A percentile compares a stretch with the other conserved stretches of the same genome.
Evolutionary conservation across 2,329 filamentous ascomycete genomes (phyloP).

Genomic region (Fusarium hostae): DNA sequence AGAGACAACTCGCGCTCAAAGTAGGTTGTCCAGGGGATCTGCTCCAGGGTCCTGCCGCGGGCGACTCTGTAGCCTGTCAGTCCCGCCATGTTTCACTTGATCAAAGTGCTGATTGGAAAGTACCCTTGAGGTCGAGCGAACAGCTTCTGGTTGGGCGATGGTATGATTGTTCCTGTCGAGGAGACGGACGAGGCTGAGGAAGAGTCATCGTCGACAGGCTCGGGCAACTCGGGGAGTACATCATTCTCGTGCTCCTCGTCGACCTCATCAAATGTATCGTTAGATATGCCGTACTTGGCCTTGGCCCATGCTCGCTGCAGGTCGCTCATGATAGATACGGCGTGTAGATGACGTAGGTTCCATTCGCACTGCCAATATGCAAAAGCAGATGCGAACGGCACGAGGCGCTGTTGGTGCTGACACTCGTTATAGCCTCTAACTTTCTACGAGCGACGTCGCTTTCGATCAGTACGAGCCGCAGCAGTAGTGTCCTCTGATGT

Average conservation of each 20-base stretch:
- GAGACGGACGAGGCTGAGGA: constrained; percentile 87
- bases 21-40: constrained; percentile 87
- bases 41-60: constrained; percentile 67
- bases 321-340: constrained; percentile 73
- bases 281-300: constrained; percentile 72
- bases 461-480: constrained; percentile 7
- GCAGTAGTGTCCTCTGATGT: constrained; percentile 7
- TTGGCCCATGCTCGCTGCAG: constrained; percentile 83
- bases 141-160: constrained; percentile 76
- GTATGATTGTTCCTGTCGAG: constrained; percentile 90
- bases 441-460: not conserved
- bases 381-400: not conserved
- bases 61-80: constrained; percentile 54
- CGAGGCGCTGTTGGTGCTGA: constrained; percentile 8
- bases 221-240: constrained; percentile 59
- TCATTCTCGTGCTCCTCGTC: constrained; percentile 63
- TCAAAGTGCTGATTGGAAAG: constrained; percentile 17
- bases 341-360: constrained; percentile 29
- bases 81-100: constrained; percentile 24
- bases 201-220: constrained; percentile 69
- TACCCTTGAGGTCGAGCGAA: constrained; percentile 79
- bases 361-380: constrained; percentile 26
- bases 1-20: constrained; percentile 90
- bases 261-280: constrained; percentile 61
- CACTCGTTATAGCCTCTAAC: constrained; percentile 8